Conservation (phyloP, 768 basidiomycete species). For the Xerocomus spinulosus region DNA sequence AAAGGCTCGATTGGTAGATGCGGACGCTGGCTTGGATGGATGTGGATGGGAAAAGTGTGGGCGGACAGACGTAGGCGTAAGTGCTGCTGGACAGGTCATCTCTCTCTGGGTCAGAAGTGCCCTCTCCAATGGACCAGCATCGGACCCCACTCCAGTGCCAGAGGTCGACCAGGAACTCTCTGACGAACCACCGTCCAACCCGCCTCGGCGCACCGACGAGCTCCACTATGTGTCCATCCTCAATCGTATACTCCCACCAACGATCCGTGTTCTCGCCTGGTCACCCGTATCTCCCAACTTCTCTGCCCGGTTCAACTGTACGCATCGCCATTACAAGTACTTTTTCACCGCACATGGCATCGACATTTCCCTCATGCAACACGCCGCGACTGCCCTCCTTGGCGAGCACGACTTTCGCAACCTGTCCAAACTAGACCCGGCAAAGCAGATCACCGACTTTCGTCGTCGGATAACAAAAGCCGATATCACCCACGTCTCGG, state of each 20-base stretch:
- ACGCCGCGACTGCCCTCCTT: slow-evolving; percentile 64
- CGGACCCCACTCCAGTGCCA: background rate
- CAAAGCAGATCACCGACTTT: slow-evolving; percentile 86
- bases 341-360: slow-evolving; percentile 75
- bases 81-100: slow-evolving; percentile 89
- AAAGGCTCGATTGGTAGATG: slow-evolving; percentile 73
- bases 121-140: slow-evolving; percentile 24
- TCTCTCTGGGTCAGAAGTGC: slow-evolving; percentile 87
- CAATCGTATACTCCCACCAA: slow-evolving; percentile 83
- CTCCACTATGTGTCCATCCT: slow-evolving; percentile 75
- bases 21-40: slow-evolving; percentile 68
- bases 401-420: slow-evolving; percentile 97
- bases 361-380: slow-evolving; percentile 70
- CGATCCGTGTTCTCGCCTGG: slow-evolving; percentile 91
- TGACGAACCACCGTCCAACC: slow-evolving; percentile 38
- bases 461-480: slow-evolving; percentile 63
- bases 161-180: slow-evolving; percentile 17
- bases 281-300: slow-evolving; percentile 77
- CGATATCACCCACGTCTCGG: slow-evolving; percentile 46
- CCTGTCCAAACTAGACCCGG: slow-evolving; percentile 87
- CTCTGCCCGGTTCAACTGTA: slow-evolving; percentile 86
- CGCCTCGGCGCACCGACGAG: slow-evolving; percentile 40
- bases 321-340: slow-evolving; percentile 93
- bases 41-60: slow-evolving; percentile 92
- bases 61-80: slow-evolving; percentile 92